phyloP scores from a whole-genome alignment of 2,329 filamentous ascomycete species.

The Xylariaceae sp. region DNA sequence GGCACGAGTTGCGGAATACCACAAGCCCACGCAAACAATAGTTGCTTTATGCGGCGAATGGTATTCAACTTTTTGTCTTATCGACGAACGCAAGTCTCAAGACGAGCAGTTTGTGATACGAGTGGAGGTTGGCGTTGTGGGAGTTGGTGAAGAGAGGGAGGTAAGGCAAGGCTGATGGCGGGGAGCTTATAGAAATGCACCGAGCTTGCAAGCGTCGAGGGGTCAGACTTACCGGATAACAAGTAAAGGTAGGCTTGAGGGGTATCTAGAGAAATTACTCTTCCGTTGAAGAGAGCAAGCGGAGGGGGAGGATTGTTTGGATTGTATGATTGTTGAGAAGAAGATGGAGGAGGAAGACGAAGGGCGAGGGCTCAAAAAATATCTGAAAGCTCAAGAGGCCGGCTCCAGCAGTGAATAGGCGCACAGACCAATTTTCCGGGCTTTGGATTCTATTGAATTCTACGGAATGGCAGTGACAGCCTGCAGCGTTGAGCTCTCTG shows the following conservation, averaged over 20 bases:
- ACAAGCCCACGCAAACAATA: too few relatives aligned
- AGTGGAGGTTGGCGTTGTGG: neutral
- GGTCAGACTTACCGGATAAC: conserved; percentile 27
- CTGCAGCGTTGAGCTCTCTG: conserved; percentile 22
- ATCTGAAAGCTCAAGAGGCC: conserved; percentile 24
- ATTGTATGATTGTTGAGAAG: conserved; percentile 15
- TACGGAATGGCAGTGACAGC: conserved; percentile 37
- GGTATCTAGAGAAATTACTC: conserved; percentile 26
- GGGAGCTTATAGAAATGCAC: conserved; percentile 13
- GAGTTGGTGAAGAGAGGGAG: neutral
- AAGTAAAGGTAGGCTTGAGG: conserved; percentile 1
- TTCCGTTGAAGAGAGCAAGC: conserved; percentile 13
- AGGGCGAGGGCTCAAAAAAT: conserved; percentile 32
- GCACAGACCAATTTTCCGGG: conserved; percentile 38
- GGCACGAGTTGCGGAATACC: conserved; percentile 2
- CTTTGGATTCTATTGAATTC: conserved; percentile 44
- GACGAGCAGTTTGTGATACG: neutral
- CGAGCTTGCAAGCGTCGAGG: neutral
- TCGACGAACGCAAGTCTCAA: neutral
- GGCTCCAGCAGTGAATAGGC: conserved; percentile 22
- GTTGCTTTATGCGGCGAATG: too few relatives aligned
- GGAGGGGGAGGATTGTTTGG: conserved; percentile 13
- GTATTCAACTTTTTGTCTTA: neutral
- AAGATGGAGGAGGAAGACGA: conserved; percentile 20
- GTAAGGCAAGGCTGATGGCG: conserved; percentile 30